Conservation (phyloP, 306 rosid genomes). For the Gillenia trifoliata region DNA sequence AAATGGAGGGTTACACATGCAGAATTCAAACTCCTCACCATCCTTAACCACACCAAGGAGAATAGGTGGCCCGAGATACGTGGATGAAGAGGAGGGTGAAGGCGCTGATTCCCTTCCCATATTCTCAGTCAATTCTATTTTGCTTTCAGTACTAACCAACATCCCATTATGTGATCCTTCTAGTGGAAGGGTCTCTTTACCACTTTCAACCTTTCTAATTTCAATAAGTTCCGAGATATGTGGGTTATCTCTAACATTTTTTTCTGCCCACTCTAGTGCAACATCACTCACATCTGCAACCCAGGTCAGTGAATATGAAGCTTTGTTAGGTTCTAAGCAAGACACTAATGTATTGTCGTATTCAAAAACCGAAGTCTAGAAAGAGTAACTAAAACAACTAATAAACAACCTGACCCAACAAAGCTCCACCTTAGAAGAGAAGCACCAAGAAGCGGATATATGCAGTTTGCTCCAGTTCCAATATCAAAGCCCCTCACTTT, state of each 20-base stretch:
- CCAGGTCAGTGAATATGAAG: conserved; percentile 15
- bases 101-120: conserved; percentile 22
- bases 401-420: conserved; percentile 75
- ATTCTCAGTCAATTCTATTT: conserved; percentile 15
- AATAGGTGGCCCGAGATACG: conserved; percentile 60
- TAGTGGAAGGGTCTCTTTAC: conserved; percentile 6
- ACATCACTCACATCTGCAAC: conserved; percentile 75
- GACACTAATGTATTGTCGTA: neutral
- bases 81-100: conserved; percentile 29
- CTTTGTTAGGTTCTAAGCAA: neutral
- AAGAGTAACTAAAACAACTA: neutral
- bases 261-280: conserved; percentile 83
- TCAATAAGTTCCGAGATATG: conserved; percentile 66
- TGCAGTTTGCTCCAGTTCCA: conserved; percentile 93
- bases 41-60: conserved; percentile 75
- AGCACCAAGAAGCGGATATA: conserved; percentile 92
- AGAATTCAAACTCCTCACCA: conserved; percentile 82
- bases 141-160: conserved; percentile 10
- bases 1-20: conserved; percentile 97
- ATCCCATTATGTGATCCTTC: conserved; percentile 29
- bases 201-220: conserved; percentile 60
- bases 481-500: conserved; percentile 82
- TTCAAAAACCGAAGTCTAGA: neutral
- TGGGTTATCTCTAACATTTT: conserved; percentile 60
- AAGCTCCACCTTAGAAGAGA: conserved; percentile 81